Evolutionary conservation across 2,329 filamentous ascomycete species (phyloP), one percentile per base, ranked within the genome.

Genomic region (Aureobasidium vineae): DNA sequence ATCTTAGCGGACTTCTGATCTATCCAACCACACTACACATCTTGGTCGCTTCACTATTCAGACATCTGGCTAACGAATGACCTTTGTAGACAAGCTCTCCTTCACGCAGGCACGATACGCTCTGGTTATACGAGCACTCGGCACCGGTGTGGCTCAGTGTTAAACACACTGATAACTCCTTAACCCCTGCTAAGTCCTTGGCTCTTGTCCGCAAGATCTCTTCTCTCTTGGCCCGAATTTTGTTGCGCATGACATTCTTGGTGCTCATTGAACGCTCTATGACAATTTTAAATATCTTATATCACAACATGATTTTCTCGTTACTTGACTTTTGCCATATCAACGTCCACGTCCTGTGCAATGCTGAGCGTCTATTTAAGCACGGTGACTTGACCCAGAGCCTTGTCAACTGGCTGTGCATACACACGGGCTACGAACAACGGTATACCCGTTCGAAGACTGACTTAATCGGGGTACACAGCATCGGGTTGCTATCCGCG

Each of bases 1-100:
- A 91, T 91, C 90, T 86, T 83, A 90, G 82, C 82, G 88, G 89
- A 92, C 90, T 91, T 92, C 90, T 93, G 90, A 93, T 71, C 69
- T 69, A 45, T 70, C 66, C 21, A 68, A 36, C 13, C n/a, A 49
- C 8, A 41, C 23, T 23, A 8, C 19, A 49, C 54, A 50, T 36
- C 21, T 40, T 52, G 40, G 26, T 60, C 43, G 6, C 21, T 47
- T 15, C 41, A 21, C 10, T 31, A 23, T n/a, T 21, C 19, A 47
- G 49, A 38, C 40, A 45, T 5, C 31, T 40, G 63, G 52, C 63
- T 65, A 57, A 65, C 63, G 49, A 49, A 38, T 21, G 41, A 38
- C 31, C 15, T 36, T 33, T 54, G 61, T 36, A 64, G 61, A 54
- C 6, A 33, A 21, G 28, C 2, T 28, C 21, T 7, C 15, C 15